Conservation (phyloP, 2,329 filamentous ascomycete genomes). For the Monosporascus ibericus region DNA sequence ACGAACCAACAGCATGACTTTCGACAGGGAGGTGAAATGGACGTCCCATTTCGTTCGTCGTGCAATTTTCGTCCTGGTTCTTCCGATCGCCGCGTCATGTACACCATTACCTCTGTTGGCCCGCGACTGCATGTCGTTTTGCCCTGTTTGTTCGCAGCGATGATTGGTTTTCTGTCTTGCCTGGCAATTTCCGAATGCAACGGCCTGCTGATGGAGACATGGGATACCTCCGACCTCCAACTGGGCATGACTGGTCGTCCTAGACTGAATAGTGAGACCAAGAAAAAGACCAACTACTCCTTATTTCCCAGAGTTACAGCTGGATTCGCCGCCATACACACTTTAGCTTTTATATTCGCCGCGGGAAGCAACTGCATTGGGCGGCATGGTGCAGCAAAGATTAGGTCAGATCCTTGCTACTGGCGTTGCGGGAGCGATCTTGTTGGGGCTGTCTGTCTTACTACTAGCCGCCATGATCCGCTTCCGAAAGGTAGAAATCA, state of each 20-base stretch:
- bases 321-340: slow-evolving; percentile 65
- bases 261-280: slow-evolving; percentile 32
- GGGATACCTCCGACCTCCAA: slow-evolving; percentile 73
- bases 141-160: slow-evolving; percentile 59
- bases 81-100: slow-evolving; percentile 62
- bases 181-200: slow-evolving; percentile 72
- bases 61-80: slow-evolving; percentile 57
- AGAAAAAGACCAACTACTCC: slow-evolving; percentile 62
- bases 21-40: slow-evolving; percentile 59
- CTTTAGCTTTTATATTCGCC: slow-evolving; percentile 62
- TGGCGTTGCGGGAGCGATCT: slow-evolving; percentile 60
- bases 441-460: slow-evolving; percentile 58
- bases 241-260: slow-evolving; percentile 59
- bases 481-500: slow-evolving; percentile 61
- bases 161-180: slow-evolving; percentile 65
- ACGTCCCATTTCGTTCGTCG: slow-evolving; percentile 67
- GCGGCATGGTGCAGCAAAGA: slow-evolving; percentile 59
- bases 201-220: slow-evolving; percentile 74
- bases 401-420: slow-evolving; percentile 64
- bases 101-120: slow-evolving; percentile 61
- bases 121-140: slow-evolving; percentile 53
- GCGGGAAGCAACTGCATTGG: slow-evolving; percentile 60
- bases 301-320: slow-evolving; percentile 69
- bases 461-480: slow-evolving; percentile 57
- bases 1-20: slow-evolving; percentile 61